Evolutionary conservation across 495 filamentous ascomycete species (phyloP), one percentile per base, ranked within the genome.

Genomic region (Tuber calosporum): DNA sequence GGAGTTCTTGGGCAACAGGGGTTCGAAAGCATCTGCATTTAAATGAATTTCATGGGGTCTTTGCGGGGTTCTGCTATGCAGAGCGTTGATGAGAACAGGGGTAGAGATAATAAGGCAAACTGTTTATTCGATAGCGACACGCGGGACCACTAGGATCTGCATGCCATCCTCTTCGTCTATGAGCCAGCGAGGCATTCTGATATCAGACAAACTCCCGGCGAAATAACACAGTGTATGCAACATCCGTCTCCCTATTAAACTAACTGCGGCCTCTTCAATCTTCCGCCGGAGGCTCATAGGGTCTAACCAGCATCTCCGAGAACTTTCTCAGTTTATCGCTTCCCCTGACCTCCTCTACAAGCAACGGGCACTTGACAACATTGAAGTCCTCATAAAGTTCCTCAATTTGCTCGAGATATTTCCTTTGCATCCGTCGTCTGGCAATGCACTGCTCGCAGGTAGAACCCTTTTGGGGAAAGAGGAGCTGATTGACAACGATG

Each of bases 331-430:
- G 83, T 82, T 89, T 93, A 83, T 97, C 94, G 86, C 94, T 97
- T 20, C 95, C 95, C 75, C 96, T 85, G 9, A 99, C 93, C 82
- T 99, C 95, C 83, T 98, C 94, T 4, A 95, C 91, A 79, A 99
- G 84, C 77, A 98, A 84, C 34, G 95, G 95, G 92, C 97, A 97
- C 85, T 93, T 93, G 67, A 99, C 94, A 42, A 99, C 94, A 82
- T 99, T 97, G 83, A 99, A 99, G 82, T 99, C 95, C 77, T 97
- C 94, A 79, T 99, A 99, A 69, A 99, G 84, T 85, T 99, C 96
- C 84, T 97, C 93, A 75, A 98, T 98, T 85, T 99, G 95, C 79
- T 97, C 94, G 36, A 99, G 85, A 81, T 99, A 99, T 84, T 99
- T 99, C 89, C 94, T 96, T 86, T 99, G 95, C 95, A 99, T 99